Conservation (phyloP, 2,329 filamentous ascomycete species). For the Stagonosporopsis tanaceti region DNA sequence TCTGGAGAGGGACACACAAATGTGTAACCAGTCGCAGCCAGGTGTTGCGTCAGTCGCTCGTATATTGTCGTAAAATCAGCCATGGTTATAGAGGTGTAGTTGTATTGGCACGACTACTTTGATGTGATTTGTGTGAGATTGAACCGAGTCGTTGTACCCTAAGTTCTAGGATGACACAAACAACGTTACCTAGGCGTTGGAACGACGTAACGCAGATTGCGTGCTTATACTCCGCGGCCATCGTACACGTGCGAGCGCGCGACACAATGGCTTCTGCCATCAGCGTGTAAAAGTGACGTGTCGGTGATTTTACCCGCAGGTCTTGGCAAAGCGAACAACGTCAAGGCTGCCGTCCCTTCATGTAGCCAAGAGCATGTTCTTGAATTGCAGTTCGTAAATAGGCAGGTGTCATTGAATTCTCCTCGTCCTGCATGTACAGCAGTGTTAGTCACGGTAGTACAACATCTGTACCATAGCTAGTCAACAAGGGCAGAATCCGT, state of each 20-base stretch:
- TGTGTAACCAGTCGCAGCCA: slow-evolving; percentile 23
- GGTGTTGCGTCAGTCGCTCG: slow-evolving; percentile 23
- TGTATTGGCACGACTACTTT: background rate
- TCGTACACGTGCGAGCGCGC: background rate
- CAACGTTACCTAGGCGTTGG: slow-evolving; percentile 6
- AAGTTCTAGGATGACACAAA: background rate
- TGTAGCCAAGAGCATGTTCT: slow-evolving; percentile 11
- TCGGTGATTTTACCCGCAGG: slow-evolving; percentile 7
- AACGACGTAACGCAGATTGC: slow-evolving; percentile 7
- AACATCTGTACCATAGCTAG: background rate
- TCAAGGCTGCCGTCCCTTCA: slow-evolving; percentile 4
- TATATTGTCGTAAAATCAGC: slow-evolving; percentile 18
- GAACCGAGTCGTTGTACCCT: background rate
- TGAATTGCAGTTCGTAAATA: background rate
- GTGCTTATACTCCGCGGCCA: slow-evolving; percentile 11
- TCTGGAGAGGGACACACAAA: slow-evolving; percentile 36
- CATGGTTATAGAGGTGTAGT: slow-evolving; percentile 13
- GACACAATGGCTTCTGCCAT: slow-evolving; percentile 4
- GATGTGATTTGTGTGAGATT: background rate
- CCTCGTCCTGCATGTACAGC: background rate
- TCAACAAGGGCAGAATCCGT: background rate
- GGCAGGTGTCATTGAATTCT: background rate
- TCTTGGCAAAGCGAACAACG: slow-evolving; percentile 12
- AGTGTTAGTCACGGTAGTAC: background rate
- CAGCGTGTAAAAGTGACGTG: slow-evolving; percentile 31